Conservation (phyloP, 495 filamentous ascomycete genomes). For the Parachaetomium inaequale region DNA sequence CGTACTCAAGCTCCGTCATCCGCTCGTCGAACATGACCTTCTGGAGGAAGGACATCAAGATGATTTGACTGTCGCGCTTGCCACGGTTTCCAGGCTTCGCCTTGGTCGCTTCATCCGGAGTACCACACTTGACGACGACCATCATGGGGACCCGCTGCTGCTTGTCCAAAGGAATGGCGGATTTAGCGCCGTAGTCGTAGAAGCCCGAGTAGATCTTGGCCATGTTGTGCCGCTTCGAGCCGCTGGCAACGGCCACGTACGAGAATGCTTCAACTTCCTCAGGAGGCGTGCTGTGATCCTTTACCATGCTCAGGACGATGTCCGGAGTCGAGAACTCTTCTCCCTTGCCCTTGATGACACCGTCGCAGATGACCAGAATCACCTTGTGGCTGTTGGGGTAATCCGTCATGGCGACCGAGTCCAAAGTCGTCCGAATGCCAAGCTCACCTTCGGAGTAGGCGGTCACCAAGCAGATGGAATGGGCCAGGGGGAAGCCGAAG, state of each 20-base stretch:
- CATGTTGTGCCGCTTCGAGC: slow-evolving; percentile 98
- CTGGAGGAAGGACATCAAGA: slow-evolving; percentile 98
- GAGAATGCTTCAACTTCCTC: slow-evolving; percentile 84
- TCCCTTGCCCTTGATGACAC: slow-evolving; percentile 94
- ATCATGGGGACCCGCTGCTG: slow-evolving; percentile 99
- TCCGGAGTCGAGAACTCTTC: slow-evolving; percentile 87
- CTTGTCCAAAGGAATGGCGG: slow-evolving; percentile 74
- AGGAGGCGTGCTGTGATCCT: slow-evolving; percentile 73
- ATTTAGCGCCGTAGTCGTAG: slow-evolving; percentile 89
- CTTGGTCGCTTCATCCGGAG: slow-evolving; percentile 73
- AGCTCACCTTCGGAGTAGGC: slow-evolving; percentile 96
- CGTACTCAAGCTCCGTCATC: slow-evolving; percentile 99
- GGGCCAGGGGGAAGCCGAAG: slow-evolving; percentile 90
- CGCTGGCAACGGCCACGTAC: slow-evolving; percentile 94
- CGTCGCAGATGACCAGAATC: slow-evolving; percentile 94
- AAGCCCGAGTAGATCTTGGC: slow-evolving; percentile 97
- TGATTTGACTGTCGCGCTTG: slow-evolving; percentile 98
- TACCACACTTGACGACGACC: slow-evolving; percentile 93
- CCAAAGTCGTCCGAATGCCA: slow-evolving; percentile 86
- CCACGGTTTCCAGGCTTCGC: slow-evolving; percentile 94
- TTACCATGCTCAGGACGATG: slow-evolving; percentile 89
- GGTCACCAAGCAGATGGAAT: slow-evolving; percentile 90
- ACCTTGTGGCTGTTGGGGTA: slow-evolving; percentile 99
- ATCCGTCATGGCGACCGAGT: slow-evolving; percentile 96
- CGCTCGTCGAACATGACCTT: slow-evolving; percentile 99